These are phyloP conservation scores for Teratosphaeria nubilosa DNA, from an alignment of 2,329 filamentous ascomycete genomes.

Conservation along the genomic window DNA sequence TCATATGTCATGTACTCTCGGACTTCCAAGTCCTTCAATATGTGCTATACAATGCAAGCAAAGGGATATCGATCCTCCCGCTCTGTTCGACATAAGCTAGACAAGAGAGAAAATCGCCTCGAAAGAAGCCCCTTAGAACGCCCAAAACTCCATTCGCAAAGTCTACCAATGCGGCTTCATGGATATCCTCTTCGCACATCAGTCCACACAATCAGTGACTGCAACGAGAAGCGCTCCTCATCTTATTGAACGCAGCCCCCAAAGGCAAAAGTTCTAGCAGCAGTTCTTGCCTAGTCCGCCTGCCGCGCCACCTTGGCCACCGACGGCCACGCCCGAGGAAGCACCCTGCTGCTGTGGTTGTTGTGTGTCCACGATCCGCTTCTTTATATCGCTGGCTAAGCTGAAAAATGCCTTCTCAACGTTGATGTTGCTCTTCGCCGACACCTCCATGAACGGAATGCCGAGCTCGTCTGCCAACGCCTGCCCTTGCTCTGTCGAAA, in stretches of 20 bases:
- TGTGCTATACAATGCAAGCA: not conserved
- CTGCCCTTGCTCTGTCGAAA: slow-evolving; percentile 88
- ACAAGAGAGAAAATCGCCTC: not conserved
- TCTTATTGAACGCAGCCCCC: not conserved
- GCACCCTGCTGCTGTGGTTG: slow-evolving; percentile 68
- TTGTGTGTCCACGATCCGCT: slow-evolving; percentile 80
- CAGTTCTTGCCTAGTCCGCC: slow-evolving; percentile 41
- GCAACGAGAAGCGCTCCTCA: not conserved
- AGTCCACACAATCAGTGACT: not conserved
- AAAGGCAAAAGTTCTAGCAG: slow-evolving; percentile 47
- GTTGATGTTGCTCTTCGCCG: slow-evolving; percentile 98
- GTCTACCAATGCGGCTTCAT: not conserved
- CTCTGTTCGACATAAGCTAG: not conserved
- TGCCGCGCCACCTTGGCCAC: slow-evolving; percentile 15
- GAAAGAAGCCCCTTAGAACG: not conserved
- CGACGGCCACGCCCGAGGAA: slow-evolving; percentile 21
- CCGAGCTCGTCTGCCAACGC: slow-evolving; percentile 88
- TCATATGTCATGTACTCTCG: not conserved
- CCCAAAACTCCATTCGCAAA: not conserved
- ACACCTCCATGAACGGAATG: slow-evolving; percentile 97
- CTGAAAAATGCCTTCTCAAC: slow-evolving; percentile 98
- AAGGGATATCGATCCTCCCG: not conserved
- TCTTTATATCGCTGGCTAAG: slow-evolving; percentile 94
- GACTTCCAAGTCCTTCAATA: not conserved
- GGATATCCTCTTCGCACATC: not conserved